A percentile compares a stretch with the other conserved stretches of the same genome.
These are phyloP conservation scores for Botryotinia globosa DNA, from an alignment of 2,329 filamentous ascomycete species.

Conservation along the genomic window DNA sequence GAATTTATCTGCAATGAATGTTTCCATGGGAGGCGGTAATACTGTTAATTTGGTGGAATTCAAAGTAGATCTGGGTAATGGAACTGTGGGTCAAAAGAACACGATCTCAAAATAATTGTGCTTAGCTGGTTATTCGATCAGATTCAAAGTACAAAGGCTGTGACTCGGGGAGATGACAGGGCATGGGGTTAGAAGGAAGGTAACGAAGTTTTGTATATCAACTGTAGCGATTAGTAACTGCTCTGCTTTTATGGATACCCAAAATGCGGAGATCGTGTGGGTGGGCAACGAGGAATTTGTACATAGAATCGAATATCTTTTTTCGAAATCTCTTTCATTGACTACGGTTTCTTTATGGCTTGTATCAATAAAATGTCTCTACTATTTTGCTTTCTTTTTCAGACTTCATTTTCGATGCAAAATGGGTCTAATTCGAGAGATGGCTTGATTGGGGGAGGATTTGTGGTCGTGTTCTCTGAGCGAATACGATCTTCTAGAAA, in stretches of 20 bases:
- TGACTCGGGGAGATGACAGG: neutral
- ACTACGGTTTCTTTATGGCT: neutral
- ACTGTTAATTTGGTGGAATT: slow-evolving; percentile 29
- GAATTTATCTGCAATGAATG: slow-evolving; percentile 29
- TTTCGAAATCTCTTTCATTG: neutral
- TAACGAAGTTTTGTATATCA: slow-evolving; percentile 21
- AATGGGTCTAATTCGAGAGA: neutral
- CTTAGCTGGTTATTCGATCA: neutral
- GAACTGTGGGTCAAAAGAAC: neutral
- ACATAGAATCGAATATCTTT: slow-evolving; percentile 7
- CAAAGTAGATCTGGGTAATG: slow-evolving; percentile 14
- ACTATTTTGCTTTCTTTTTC: neutral
- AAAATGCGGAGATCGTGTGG: neutral
- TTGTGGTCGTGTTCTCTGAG: neutral
- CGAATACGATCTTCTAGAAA: neutral
- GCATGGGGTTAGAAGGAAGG: neutral
- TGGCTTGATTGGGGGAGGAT: neutral
- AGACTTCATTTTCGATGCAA: neutral
- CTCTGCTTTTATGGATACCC: slow-evolving; percentile 12
- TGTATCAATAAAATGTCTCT: neutral
- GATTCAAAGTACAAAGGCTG: neutral
- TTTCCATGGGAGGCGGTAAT: slow-evolving; percentile 34
- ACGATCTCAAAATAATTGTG: neutral
- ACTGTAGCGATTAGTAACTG: slow-evolving; percentile 12
- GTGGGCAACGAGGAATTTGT: neutral